Conservation (phyloP, 2,329 filamentous ascomycete species). For the Rugonectria rugulosa region DNA sequence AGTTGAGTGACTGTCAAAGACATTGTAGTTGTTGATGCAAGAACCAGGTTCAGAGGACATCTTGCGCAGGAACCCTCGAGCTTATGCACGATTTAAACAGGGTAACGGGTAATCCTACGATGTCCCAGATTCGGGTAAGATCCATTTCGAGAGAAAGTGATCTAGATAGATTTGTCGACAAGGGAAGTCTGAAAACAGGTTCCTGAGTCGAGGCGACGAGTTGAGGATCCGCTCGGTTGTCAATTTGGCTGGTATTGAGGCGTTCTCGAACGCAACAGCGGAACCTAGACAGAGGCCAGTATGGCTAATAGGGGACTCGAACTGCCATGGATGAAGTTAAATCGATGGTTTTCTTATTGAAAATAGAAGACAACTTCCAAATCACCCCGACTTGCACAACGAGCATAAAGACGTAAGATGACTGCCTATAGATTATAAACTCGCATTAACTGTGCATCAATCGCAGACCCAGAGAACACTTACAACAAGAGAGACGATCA, state of each 20-base stretch:
- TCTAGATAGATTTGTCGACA: no score
- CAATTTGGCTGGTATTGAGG: constrained; percentile 3
- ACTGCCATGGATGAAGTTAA: background rate
- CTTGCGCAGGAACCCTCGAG: background rate
- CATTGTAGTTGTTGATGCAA: constrained; percentile 51
- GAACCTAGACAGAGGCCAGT: background rate
- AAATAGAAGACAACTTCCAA: background rate
- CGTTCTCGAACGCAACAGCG: background rate
- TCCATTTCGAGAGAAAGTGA: no score
- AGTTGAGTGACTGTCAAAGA: constrained; percentile 69
- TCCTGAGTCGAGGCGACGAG: background rate
- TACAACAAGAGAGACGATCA: no score
- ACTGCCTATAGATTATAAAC: no score
- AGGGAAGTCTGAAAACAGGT: constrained; percentile 8
- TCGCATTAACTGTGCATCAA: no score
- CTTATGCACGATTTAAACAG: background rate
- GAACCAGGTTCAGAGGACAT: no score
- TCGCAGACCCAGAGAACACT: no score
- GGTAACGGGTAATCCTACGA: no score
- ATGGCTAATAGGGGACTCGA: background rate
- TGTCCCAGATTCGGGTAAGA: no score
- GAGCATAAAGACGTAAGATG: no score
- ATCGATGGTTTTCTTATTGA: background rate
- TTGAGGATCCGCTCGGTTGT: constrained; percentile 4
- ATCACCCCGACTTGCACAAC: background rate